Conservation (phyloP, 345 rosid genomes). For the Cardamine resedifolia region DNA sequence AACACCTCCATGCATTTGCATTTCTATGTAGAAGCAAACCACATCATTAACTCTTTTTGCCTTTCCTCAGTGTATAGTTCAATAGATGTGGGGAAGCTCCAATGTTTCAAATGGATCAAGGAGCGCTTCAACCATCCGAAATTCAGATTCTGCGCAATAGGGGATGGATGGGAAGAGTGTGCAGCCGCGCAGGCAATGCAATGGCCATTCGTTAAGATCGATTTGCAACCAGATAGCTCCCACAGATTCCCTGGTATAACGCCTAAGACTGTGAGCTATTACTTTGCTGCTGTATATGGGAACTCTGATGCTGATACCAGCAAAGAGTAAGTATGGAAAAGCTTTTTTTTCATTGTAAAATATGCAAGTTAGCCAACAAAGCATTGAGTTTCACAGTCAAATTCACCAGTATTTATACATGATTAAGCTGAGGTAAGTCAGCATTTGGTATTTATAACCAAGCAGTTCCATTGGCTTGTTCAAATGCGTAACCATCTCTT, state of each 20-base stretch:
- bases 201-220: constrained; percentile 87
- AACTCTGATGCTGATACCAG: constrained; percentile 39
- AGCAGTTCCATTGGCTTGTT: constrained; percentile 51
- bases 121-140: constrained; percentile 53
- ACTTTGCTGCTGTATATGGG: constrained; percentile 63
- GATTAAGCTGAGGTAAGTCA: not conserved
- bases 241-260: constrained; percentile 86
- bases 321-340: not conserved
- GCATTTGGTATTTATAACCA: constrained; percentile 5
- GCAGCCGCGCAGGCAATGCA: constrained; percentile 80
- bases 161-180: constrained; percentile 93
- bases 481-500: constrained; percentile 70
- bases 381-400: constrained; percentile 8
- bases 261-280: constrained; percentile 61
- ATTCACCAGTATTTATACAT: constrained; percentile 11
- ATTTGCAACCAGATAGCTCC: constrained; percentile 56
- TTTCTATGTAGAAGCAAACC: not conserved
- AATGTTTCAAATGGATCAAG: constrained; percentile 73
- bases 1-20: constrained; percentile 1
- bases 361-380: constrained; percentile 9
- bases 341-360: constrained; percentile 9
- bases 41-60: not conserved
- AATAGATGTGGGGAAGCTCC: constrained; percentile 75
- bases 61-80: constrained; percentile 67
- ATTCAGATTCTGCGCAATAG: constrained; percentile 67